phyloP scores from a whole-genome alignment of 2,329 filamentous ascomycete species.

The Calonectria hongkongensis region DNA sequence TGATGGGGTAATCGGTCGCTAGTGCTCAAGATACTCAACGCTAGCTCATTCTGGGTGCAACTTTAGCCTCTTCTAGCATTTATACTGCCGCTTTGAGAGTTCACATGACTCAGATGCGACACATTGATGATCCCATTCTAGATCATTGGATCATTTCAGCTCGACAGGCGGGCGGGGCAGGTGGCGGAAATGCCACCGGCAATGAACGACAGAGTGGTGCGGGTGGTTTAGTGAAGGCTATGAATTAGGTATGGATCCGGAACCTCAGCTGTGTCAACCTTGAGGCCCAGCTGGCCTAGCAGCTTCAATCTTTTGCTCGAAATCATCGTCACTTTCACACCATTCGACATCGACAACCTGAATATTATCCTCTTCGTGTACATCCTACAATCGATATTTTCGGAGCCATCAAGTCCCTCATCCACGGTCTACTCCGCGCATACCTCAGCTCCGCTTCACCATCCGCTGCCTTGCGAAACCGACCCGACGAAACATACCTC shows the following conservation, averaged over 20 bases:
- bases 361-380: too few species aligned
- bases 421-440: too few species aligned
- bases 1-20: background rate
- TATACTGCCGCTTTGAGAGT: background rate
- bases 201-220: background rate
- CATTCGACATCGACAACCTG: too few species aligned
- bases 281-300: background rate
- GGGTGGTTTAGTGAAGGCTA: background rate
- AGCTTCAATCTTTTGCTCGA: background rate
- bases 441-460: background rate
- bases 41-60: background rate
- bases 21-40: background rate
- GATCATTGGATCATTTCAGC: background rate
- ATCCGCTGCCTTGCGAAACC: too few species aligned
- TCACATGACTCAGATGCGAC: background rate
- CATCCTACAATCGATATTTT: too few species aligned
- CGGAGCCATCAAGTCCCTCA: too few species aligned
- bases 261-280: background rate
- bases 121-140: background rate
- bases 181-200: conserved; percentile 14
- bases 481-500: background rate
- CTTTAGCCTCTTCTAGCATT: conserved; percentile 5
- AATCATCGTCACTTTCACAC: background rate
- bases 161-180: background rate
- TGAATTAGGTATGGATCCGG: background rate